Base-by-base conservation (phyloP, 2,329 filamentous ascomycete species). In the Talaromyces albobiverticillius region DNA sequence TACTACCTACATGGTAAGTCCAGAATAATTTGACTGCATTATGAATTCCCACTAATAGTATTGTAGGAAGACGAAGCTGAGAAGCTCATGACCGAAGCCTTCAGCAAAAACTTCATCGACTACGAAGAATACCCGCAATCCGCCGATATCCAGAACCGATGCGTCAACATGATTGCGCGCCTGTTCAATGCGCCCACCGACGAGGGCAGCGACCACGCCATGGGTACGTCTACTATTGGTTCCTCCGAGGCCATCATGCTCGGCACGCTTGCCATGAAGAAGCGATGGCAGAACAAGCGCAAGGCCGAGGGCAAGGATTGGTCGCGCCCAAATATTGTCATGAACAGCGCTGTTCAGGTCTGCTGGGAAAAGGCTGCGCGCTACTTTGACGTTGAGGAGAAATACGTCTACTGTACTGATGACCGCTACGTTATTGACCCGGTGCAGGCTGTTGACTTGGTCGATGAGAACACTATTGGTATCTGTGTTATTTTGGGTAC, bases 1-100 rank as follows among this genome's bases (percentile, higher is more conserved):
- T 61, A 96, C 92, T 1, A 96, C 93, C 1, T 96, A 95, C 78
- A 96, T 96, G 91, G 88, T 90, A 78, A n/a, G n/a, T n/a, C n/a
- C n/a, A n/a, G n/a, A n/a, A n/a, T n/a, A n/a, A n/a, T n/a, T n/a
- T n/a, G n/a, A n/a, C n/a, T n/a, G n/a, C n/a, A n/a, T n/a, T n/a
- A n/a, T n/a, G n/a, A n/a, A n/a, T n/a, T n/a, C n/a, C n/a, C n/a
- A n/a, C n/a, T n/a, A 62, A 75, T 16, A 14, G 45, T 20, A 58
- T n/a, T n/a, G 43, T 62, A 90, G 88, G 92, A 96, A 77, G 89
- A 96, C 43, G 93, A 96, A 73, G 92, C 88, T 18, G 92, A 96
- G 76, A 91, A 95, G 74, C 88, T 96, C 73, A 97, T 97, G 93
- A 78, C 86, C 60, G 90, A 96, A 60, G 84, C 88, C 51, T 90